Conservation (phyloP, 2,329 filamentous ascomycete species). For the Aspergillus luchuensis region DNA sequence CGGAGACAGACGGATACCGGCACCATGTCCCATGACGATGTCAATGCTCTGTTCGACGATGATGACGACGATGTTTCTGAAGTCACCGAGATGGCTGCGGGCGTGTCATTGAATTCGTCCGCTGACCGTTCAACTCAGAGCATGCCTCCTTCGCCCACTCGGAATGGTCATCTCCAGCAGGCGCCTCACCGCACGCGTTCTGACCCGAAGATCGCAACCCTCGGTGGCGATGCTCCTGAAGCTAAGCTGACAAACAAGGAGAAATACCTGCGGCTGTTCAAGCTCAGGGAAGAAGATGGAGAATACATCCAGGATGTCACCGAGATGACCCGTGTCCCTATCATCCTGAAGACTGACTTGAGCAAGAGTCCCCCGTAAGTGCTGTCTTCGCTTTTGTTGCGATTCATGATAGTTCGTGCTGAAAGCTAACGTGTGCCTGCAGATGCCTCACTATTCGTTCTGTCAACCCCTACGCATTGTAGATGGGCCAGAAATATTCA, state of each 20-base stretch:
- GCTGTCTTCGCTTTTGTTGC: slow-evolving; percentile 5
- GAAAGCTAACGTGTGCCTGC: slow-evolving; percentile 25
- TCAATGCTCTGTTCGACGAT: slow-evolving; percentile 94
- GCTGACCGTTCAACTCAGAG: slow-evolving; percentile 90
- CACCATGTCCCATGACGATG: slow-evolving; percentile 88
- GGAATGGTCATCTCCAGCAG: slow-evolving; percentile 67
- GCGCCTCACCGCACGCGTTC: slow-evolving; percentile 85
- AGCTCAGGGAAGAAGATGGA: slow-evolving; percentile 85
- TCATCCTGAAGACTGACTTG: slow-evolving; percentile 97
- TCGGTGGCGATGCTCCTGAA: slow-evolving; percentile 69
- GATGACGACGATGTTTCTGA: slow-evolving; percentile 87
- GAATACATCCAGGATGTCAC: slow-evolving; percentile 98
- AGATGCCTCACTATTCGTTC: slow-evolving; percentile 55
- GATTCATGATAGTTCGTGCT: not conserved
- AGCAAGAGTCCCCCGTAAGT: slow-evolving; percentile 99
- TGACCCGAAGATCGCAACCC: slow-evolving; percentile 83
- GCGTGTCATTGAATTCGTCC: slow-evolving; percentile 72
- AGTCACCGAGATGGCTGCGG: slow-evolving; percentile 85
- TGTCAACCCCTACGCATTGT: slow-evolving; percentile 55
- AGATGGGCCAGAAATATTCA: slow-evolving; percentile 22
- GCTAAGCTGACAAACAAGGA: slow-evolving; percentile 87
- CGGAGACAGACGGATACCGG: slow-evolving; percentile 93
- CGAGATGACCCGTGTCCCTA: slow-evolving; percentile 96
- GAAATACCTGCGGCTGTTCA: slow-evolving; percentile 90
- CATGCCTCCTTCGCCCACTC: slow-evolving; percentile 86